phyloP scores from a whole-genome alignment of 768 basidiomycete species.

The Boletus rubescentipes region DNA sequence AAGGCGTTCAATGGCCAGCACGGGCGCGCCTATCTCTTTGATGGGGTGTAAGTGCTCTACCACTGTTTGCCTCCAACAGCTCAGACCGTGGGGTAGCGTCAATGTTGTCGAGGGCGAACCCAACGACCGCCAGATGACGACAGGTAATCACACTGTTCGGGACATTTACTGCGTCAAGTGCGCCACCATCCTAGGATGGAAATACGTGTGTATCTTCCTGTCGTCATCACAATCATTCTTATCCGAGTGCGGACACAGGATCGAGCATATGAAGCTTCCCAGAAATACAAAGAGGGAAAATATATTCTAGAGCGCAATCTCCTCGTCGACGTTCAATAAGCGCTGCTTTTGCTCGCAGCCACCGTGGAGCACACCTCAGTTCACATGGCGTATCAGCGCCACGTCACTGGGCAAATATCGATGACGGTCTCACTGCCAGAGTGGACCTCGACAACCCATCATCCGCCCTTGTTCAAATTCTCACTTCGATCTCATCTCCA shows the following conservation, averaged over 20 bases:
- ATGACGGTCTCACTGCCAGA: slow-evolving; percentile 16
- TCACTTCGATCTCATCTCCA: slow-evolving; percentile 16
- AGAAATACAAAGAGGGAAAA: slow-evolving; percentile 99
- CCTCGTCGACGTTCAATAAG: slow-evolving; percentile 80
- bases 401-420: slow-evolving; percentile 7
- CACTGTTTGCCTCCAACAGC: slow-evolving; percentile 6
- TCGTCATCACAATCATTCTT: not conserved
- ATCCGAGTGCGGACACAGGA: slow-evolving; percentile 53
- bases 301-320: slow-evolving; percentile 95
- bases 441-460: slow-evolving; percentile 14
- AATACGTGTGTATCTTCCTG: slow-evolving; percentile 66
- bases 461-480: slow-evolving; percentile 11
- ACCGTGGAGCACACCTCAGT: slow-evolving; percentile 3
- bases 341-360: slow-evolving; percentile 7
- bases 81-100: slow-evolving; percentile 52
- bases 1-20: slow-evolving; percentile 98
- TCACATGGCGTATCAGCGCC: slow-evolving; percentile 11
- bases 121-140: slow-evolving; percentile 93
- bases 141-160: slow-evolving; percentile 92
- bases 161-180: slow-evolving; percentile 96
- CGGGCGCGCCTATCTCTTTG: slow-evolving; percentile 92
- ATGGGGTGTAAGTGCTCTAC: slow-evolving; percentile 71
- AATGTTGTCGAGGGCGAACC: slow-evolving; percentile 90
- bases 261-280: slow-evolving; percentile 81
- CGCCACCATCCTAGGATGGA: slow-evolving; percentile 87